phyloP scores from a whole-genome alignment of 176 grass and related monocot species.

The Triticum dicoccoides region DNA sequence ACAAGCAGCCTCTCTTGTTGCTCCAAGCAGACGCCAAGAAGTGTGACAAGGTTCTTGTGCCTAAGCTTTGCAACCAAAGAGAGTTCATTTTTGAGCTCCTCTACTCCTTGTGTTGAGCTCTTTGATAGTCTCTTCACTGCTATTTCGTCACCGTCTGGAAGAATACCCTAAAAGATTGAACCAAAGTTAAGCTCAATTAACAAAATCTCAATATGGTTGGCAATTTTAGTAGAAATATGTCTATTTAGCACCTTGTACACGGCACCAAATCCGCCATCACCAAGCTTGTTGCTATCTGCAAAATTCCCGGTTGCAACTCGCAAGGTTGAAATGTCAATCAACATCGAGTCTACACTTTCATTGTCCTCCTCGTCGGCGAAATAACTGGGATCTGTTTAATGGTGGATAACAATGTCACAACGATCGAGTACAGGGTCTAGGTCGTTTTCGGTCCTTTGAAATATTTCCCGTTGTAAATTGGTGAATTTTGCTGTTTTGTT shows the following conservation, averaged over 20 bases:
- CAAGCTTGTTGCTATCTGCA: background rate
- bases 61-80: constrained; percentile 24
- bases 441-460: background rate
- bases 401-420: too few species aligned
- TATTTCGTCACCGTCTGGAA: constrained; percentile 14
- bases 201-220: background rate
- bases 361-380: background rate
- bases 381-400: too few species aligned
- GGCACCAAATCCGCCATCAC: background rate
- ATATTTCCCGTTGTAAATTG: too few species aligned
- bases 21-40: constrained; percentile 29
- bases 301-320: background rate
- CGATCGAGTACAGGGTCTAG: background rate
- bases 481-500: background rate
- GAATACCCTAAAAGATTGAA: background rate
- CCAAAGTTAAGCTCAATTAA: background rate
- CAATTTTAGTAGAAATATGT: background rate
- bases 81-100: constrained; percentile 39
- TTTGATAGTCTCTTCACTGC: constrained; percentile 24
- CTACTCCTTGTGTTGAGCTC: constrained; percentile 17
- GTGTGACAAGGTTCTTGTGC: constrained; percentile 44
- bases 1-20: constrained; percentile 22
- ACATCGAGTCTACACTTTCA: background rate
- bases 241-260: background rate
- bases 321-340: background rate